These are phyloP conservation scores for Amphibolis antarctica DNA, from an alignment of 106 monocot genomes.

Conservation along the genomic window DNA sequence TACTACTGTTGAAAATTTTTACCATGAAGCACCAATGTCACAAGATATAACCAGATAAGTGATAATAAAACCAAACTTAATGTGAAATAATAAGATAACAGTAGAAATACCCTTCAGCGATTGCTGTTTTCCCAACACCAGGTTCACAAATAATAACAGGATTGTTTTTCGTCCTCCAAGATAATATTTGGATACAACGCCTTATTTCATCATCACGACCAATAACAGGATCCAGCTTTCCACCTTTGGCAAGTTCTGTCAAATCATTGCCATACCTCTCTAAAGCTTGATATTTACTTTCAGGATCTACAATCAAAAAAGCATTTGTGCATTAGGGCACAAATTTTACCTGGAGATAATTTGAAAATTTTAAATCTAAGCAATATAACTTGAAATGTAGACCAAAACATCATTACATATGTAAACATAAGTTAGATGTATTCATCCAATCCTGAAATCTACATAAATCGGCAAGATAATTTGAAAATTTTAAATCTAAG, in stretches of 20 bases:
- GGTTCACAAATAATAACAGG: constrained; percentile 93
- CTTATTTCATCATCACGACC: constrained; percentile 94
- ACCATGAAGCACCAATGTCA: too few relatives aligned
- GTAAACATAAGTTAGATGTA: too few relatives aligned
- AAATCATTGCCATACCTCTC: constrained; percentile 88
- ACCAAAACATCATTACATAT: too few relatives aligned
- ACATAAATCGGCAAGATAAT: too few relatives aligned
- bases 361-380: too few relatives aligned
- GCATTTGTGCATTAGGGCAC: neutral
- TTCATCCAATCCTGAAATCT: too few relatives aligned
- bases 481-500: too few relatives aligned
- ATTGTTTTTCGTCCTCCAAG: constrained; percentile 79
- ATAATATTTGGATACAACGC: constrained; percentile 82
- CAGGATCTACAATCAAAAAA: constrained; percentile 50
- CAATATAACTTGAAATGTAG: too few relatives aligned
- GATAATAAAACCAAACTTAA: too few relatives aligned
- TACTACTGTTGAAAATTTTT: too few relatives aligned
- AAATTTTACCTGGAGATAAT: too few relatives aligned
- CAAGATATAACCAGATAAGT: too few relatives aligned
- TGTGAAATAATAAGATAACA: neutral
- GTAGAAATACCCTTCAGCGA: constrained; percentile 64
- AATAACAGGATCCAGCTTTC: constrained; percentile 92
- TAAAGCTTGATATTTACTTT: constrained; percentile 80
- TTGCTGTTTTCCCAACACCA: constrained; percentile 93
- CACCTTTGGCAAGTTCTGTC: constrained; percentile 77